Base-by-base conservation (phyloP, 805 yeast genomes). In the Priceomyces fermenticarens region DNA sequence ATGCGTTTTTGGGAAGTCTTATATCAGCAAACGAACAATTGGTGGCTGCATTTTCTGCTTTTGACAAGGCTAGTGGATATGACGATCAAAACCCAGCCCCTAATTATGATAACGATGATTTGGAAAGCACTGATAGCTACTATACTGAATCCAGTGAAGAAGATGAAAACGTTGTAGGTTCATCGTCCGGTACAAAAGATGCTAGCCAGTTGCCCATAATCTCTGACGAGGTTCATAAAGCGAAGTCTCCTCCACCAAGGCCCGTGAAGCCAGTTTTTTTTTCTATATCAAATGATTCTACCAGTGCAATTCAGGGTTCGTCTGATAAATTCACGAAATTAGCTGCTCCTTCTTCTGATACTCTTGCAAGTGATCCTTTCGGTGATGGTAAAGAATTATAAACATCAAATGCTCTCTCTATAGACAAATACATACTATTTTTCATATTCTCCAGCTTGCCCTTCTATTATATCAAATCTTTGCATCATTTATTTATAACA, bases 11-110 rank as follows among this genome's bases (percentile, higher is more conserved):
- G 47, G 98, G 97, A n/a, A 76, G 88, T 33, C 72, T 93, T 47
- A 79, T 93, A 43, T 83, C 80, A 51, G 95, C 97, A 34, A 93
- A 93, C 58, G 99, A 93, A 53, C 90, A 88, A 58, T 73, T 93
- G 45, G 95, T 93, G 5, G 67, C 68, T 3, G 83, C 89, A 0
- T 73, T 93, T 52, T 78, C 80, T 51, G 63, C 70, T 39, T 90
- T 80, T 58, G 96, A 90, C 43, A 73, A 74, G 36, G 54, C 60
- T 60, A 68, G 66, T 60, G 75, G 74, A 1, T 64, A 62, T 43
- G 53, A 63, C 3, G 59, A 41, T 3, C 81, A 49, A 46, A 68
- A 44, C 62, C 78, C 49, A 40, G 70, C 67, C 1, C 70, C 70
- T 4, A 41, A 41, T 26, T 54, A 56, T 32, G 60, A 57, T 34